Evolutionary conservation across 2,329 filamentous ascomycete genomes (phyloP).

Genomic region (Diaporthe longicolla): DNA sequence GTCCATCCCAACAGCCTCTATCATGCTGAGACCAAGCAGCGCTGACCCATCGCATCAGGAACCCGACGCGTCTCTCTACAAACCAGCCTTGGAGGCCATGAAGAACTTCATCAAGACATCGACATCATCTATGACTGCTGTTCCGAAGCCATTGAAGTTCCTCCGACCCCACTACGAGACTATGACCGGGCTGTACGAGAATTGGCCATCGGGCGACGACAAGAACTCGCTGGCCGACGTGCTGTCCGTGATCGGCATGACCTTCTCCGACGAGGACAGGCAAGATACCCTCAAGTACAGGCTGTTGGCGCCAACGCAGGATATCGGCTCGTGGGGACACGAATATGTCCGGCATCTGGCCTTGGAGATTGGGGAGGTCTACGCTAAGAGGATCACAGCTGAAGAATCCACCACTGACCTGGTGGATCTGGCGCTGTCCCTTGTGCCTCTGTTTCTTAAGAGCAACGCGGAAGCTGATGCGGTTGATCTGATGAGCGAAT

Average conservation of each 20-base stretch:
- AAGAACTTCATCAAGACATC: slow-evolving; percentile 99
- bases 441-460: slow-evolving; percentile 95
- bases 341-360: slow-evolving; percentile 98
- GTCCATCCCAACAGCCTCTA: slow-evolving; percentile 26
- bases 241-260: slow-evolving; percentile 98
- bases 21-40: slow-evolving; percentile 16
- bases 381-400: slow-evolving; percentile 86
- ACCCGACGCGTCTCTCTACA: slow-evolving; percentile 88
- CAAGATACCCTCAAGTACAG: slow-evolving; percentile 97
- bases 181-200: slow-evolving; percentile 88
- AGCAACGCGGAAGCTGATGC: slow-evolving; percentile 99
- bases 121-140: slow-evolving; percentile 98
- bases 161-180: slow-evolving; percentile 96
- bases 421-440: slow-evolving; percentile 83
- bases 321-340: slow-evolving; percentile 97
- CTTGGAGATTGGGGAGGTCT: slow-evolving; percentile 95
- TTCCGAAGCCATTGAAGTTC: slow-evolving; percentile 98
- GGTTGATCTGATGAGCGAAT: slow-evolving; percentile 95
- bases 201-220: slow-evolving; percentile 87
- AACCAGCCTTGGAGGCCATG: slow-evolving; percentile 93
- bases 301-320: slow-evolving; percentile 88
- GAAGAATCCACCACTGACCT: slow-evolving; percentile 89
- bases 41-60: slow-evolving; percentile 70
- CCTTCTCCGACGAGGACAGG: slow-evolving; percentile 95
- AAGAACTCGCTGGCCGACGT: slow-evolving; percentile 95